Evolutionary conservation across 1,139 yeast genomes (phyloP), one percentile per base, ranked within the genome.

Genomic region (Suhomyces atakaporum): DNA sequence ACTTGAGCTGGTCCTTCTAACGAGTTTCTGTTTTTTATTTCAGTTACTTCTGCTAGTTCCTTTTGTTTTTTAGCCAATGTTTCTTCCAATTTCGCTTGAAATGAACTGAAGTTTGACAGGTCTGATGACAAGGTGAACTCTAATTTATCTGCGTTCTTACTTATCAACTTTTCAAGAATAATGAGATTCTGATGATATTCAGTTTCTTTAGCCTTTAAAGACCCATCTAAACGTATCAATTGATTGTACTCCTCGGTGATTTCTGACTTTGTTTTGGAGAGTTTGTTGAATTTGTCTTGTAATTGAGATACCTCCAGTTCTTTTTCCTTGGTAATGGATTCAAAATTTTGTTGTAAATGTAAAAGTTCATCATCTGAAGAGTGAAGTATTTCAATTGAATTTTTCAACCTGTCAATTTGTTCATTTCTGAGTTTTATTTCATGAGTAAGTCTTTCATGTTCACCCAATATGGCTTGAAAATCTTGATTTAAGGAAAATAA

Each of bases 401-500:
- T 47, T 31, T 62, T 54, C 16, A 79, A 51, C 33, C 87, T 65
- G 7, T 62, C 60, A 8, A 79, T 66, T 48, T 79, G 84, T 29
- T 74, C 77, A 11, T 47, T 45, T 16, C 75, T 56, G 1, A 79
- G 63, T 14, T 53, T 51, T 41, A 67, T 67, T 38, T 74, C 75
- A 44, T 74, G 77, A 23, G 63, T 62, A 29, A 82, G 58, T 42
- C 78, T 80, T 28, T 84, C 88, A 20, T 80, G 60, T 46, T 77
- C 78, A 26, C 84, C 80, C 19, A 88, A 57, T 2, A 81, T 79
- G 42, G 79, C 73, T 55, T 89, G 96, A 51, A 85, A 89, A 42
- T 81, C 84, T 57, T 88, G 96, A 54, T 88, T 86, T 1, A 88
- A 74, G 30, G 78, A 78, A 58, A 89, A 88, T 6, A 90, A 63